A percentile compares a stretch with the other conserved stretches of the same genome.
Conservation (phyloP, 371 early-diverging fungal species). For the Chytridium lagenaria region DNA sequence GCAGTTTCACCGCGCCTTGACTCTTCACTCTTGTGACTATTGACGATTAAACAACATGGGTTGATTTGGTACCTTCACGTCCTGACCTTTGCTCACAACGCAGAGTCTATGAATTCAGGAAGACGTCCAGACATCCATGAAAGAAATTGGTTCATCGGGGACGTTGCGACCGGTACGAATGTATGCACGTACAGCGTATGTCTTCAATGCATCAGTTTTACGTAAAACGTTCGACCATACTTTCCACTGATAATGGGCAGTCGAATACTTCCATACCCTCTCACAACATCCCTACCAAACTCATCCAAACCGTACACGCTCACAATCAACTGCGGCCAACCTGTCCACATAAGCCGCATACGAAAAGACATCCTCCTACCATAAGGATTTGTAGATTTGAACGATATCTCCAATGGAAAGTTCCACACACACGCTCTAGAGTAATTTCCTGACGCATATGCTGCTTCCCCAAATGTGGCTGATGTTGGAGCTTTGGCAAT, state of each 20-base stretch:
- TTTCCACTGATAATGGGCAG: conserved; percentile 40
- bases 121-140: conserved; percentile 53
- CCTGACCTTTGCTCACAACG: conserved; percentile 55
- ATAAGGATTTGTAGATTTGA: conserved; percentile 59
- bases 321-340: conserved; percentile 63
- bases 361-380: conserved; percentile 35
- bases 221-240: too few species aligned
- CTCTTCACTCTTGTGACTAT: conserved; percentile 59
- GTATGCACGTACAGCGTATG: conserved; percentile 51
- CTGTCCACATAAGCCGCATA: conserved; percentile 33
- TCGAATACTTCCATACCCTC: conserved; percentile 58
- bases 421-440: conserved; percentile 58
- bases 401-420: conserved; percentile 60
- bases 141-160: conserved; percentile 49
- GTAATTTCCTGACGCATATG: conserved; percentile 34
- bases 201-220: too few species aligned
- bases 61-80: conserved; percentile 51
- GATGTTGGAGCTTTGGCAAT: conserved; percentile 31
- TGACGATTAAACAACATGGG: not conserved
- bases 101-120: conserved; percentile 63
- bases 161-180: conserved; percentile 51
- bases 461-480: conserved; percentile 30
- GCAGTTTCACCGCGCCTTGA: conserved; percentile 57
- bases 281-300: conserved; percentile 61
- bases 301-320: conserved; percentile 61